Evolutionary conservation across 352 stramenopile genomes (phyloP), one percentile per base, ranked within the genome.

Genomic region (Phytophthora boehmeriae): DNA sequence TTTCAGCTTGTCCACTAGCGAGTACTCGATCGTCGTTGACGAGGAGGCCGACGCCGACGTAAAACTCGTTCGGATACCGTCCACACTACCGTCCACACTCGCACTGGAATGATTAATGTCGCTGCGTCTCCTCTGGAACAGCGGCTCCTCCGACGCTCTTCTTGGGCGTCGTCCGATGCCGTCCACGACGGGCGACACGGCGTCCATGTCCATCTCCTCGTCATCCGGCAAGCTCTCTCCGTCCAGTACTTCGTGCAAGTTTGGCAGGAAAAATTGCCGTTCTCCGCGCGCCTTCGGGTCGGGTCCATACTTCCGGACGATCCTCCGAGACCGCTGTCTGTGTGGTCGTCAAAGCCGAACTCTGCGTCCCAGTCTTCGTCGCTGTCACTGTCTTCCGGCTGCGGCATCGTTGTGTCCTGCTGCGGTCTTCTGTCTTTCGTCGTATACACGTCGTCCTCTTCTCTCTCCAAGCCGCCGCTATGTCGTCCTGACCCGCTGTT

Each of bases 251-350:
- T 92, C 78, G 62, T 91, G 84, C 36, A 92, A 74, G 50, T 89
- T 86, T 3, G 78, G 75, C 36, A 93, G 49, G 43, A 93, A 93
- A 92, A 90, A 59, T 93, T 93, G 68, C 88, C 87, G 53, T 93
- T 93, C 60, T 91, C 82, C 1, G 82, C 73, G 11, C 84, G 67
- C 42, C 83, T 52, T 1, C 83, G 66, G n/a, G 74, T 86, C 25
- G 78, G 49, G 43, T 92, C 83, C 57, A 92, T 73, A 32, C 68
- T 78, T 25, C 79, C 65, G 0, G 63, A 66, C 0, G 72, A 71
- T 8, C 46, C 58, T 8, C 46, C 58, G 2, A 73, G 39, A 0
- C 66, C 65, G 0, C 60, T 60, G 39, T 89, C 73, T 5, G 71
- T 55, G 17, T 70, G 62, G 16, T 92, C 78, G 41, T 89, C 75